Conservation (phyloP, 2,329 filamentous ascomycete genomes). For the Talaromyces sp. region DNA sequence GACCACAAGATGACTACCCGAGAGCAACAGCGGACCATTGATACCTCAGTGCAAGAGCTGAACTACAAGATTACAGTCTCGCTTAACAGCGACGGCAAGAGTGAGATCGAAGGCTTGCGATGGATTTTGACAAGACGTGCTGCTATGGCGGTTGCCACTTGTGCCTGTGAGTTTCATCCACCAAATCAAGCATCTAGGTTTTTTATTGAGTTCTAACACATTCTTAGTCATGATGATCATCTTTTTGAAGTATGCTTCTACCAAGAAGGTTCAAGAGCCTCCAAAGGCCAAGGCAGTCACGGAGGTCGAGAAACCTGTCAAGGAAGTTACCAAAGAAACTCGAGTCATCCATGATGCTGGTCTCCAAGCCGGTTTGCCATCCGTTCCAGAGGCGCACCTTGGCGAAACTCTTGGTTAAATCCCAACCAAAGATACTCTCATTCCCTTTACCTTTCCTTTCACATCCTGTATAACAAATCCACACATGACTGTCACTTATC, state of each 20-base stretch:
- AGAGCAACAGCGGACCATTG: conserved; percentile 82
- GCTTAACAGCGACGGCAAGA: conserved; percentile 86
- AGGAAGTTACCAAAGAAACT: conserved; percentile 33
- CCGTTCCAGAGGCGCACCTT: conserved; percentile 25
- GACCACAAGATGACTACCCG: conserved; percentile 91
- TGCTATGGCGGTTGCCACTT: conserved; percentile 59
- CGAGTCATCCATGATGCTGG: conserved; percentile 21
- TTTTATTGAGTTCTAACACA: conserved; percentile 13
- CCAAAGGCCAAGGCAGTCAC: conserved; percentile 37
- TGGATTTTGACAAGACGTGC: conserved; percentile 78
- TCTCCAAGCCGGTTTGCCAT: conserved; percentile 12
- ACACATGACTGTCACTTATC: neutral
- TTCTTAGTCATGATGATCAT: conserved; percentile 51
- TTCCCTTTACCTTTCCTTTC: neutral
- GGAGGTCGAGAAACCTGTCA: conserved; percentile 33
- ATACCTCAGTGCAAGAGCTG: conserved; percentile 88
- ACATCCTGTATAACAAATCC: neutral
- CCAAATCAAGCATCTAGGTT: neutral
- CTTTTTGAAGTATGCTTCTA: conserved; percentile 50
- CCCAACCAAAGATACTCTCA: neutral
- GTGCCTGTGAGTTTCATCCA: conserved; percentile 47
- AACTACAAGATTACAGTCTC: conserved; percentile 95
- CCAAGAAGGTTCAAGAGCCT: conserved; percentile 38
- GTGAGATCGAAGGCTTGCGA: conserved; percentile 84
- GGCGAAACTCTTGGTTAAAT: conserved; percentile 36